Conservation (phyloP, 1,139 yeast species). For the Citeromyces hawaiiensis region DNA sequence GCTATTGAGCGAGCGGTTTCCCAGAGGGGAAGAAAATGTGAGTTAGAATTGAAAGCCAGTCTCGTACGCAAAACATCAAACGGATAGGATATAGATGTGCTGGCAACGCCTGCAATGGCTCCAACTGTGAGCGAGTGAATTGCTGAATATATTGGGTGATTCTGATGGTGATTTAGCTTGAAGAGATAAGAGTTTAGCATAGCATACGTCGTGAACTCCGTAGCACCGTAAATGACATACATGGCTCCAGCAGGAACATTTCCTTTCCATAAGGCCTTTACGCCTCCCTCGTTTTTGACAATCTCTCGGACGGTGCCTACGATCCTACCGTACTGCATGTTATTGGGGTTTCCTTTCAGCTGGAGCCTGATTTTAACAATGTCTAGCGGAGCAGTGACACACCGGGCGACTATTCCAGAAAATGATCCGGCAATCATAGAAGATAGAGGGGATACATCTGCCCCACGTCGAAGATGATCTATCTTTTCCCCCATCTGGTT, state of each 20-base stretch:
- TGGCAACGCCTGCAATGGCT: conserved; percentile 58
- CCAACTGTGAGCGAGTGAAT: conserved; percentile 55
- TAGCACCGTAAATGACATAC: conserved; percentile 76
- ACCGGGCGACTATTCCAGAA: conserved; percentile 25
- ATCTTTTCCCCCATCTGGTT: background rate
- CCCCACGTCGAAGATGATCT: conserved; percentile 9
- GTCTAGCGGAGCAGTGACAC: conserved; percentile 81
- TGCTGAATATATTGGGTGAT: conserved; percentile 20
- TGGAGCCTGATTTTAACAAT: conserved; percentile 81
- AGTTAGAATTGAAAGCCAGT: conserved; percentile 44
- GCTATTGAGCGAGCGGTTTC: conserved; percentile 31
- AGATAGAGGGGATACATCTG: conserved; percentile 10
- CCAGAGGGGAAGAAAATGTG: conserved; percentile 31
- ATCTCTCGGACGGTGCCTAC: conserved; percentile 22
- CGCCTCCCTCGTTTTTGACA: conserved; percentile 41
- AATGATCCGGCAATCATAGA: conserved; percentile 17
- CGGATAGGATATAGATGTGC: conserved; percentile 73
- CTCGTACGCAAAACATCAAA: conserved; percentile 79
- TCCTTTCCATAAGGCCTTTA: conserved; percentile 78
- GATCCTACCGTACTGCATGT: conserved; percentile 18
- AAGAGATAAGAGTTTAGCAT: conserved; percentile 30
- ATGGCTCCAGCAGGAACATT: conserved; percentile 83
- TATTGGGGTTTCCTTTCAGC: conserved; percentile 22
- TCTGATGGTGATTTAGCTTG: conserved; percentile 15
- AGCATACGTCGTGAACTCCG: conserved; percentile 69